Evolutionary conservation across 1,284 basidiomycete species (phyloP).

Genomic region (Trametes sp.): DNA sequence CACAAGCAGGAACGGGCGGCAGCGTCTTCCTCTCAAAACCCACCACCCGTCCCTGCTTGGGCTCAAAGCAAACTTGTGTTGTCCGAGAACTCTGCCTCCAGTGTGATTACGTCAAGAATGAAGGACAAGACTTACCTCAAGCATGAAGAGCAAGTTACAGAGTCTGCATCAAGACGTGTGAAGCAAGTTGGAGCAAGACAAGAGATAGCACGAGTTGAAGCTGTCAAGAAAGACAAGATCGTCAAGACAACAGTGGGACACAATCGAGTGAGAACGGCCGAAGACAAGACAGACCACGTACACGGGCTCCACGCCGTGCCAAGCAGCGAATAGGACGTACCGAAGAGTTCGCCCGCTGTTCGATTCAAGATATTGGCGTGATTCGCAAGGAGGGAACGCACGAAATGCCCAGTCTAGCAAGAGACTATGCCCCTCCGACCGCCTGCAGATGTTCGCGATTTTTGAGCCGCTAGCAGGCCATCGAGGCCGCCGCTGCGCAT

Average conservation of each 20-base stretch:
- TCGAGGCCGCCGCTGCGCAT: not conserved
- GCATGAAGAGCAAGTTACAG: not conserved
- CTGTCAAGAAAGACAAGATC: not conserved
- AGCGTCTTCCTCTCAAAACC: not conserved
- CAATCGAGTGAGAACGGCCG: not conserved
- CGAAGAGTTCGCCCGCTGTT: constrained; percentile 1
- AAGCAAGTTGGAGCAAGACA: constrained; percentile 2
- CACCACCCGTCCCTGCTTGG: constrained; percentile 20
- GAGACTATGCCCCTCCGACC: constrained; percentile 7
- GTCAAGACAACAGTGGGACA: not conserved
- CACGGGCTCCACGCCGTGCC: not conserved
- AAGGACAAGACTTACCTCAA: too few relatives aligned
- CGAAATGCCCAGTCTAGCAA: constrained; percentile 12
- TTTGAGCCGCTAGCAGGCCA: constrained; percentile 18
- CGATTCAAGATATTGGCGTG: constrained; percentile 1
- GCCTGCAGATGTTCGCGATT: not conserved
- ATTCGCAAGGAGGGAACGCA: constrained; percentile 8
- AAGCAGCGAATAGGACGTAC: not conserved
- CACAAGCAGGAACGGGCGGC: constrained; percentile 8
- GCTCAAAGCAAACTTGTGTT: constrained; percentile 4
- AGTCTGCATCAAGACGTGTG: constrained; percentile 22
- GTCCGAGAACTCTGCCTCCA: not conserved
- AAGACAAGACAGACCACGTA: not conserved
- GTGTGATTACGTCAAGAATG: too few relatives aligned
- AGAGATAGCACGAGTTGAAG: not conserved